phyloP scores from a whole-genome alignment of 805 yeast genomes.

The Teunomyces stri region DNA sequence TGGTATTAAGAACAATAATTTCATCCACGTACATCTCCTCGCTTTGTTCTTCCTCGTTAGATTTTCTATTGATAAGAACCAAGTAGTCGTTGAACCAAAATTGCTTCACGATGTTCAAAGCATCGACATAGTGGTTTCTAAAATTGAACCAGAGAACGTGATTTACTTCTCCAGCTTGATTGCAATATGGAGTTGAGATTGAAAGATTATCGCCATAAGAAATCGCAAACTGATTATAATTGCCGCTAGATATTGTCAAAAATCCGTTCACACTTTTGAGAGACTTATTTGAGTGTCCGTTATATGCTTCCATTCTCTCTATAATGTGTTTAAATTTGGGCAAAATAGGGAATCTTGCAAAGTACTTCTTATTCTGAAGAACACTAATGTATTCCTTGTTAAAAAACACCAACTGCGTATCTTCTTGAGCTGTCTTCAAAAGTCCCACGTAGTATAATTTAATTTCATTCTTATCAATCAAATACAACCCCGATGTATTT shows the following conservation, averaged over 20 bases:
- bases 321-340: constrained; percentile 29
- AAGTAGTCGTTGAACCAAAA: constrained; percentile 36
- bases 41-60: constrained; percentile 14
- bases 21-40: constrained; percentile 27
- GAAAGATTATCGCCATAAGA: constrained; percentile 27
- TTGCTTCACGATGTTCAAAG: constrained; percentile 33
- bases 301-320: constrained; percentile 18
- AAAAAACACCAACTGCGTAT: constrained; percentile 16
- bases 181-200: constrained; percentile 28
- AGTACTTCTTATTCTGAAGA: constrained; percentile 14
- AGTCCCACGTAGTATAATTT: constrained; percentile 24
- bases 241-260: constrained; percentile 22
- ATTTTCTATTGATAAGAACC: constrained; percentile 30
- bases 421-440: constrained; percentile 5
- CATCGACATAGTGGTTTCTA: constrained; percentile 29
- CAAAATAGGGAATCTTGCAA: constrained; percentile 29
- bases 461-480: constrained; percentile 14
- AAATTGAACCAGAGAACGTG: constrained; percentile 42
- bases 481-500: constrained; percentile 20
- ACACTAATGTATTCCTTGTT: constrained; percentile 27
- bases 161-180: constrained; percentile 19
- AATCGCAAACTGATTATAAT: constrained; percentile 24
- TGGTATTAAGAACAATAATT: constrained; percentile 32
- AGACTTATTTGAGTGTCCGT: constrained; percentile 15
- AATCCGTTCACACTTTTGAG: constrained; percentile 19